These are phyloP conservation scores for Penicillium concentricum DNA, from an alignment of 2,329 filamentous ascomycete species.

Conservation along the genomic window DNA sequence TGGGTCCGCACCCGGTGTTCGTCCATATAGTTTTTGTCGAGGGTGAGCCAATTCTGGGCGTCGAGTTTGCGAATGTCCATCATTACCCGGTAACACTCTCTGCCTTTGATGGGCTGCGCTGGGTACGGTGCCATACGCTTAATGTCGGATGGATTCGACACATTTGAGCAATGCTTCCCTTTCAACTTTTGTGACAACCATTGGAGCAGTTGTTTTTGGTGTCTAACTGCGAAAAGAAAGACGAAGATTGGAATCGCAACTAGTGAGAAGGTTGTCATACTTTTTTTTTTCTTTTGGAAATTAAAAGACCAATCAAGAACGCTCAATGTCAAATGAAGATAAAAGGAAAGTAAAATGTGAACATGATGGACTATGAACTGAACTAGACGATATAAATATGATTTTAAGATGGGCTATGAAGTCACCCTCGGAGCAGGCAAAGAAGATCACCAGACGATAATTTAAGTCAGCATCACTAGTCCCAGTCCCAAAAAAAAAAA, in stretches of 20 bases:
- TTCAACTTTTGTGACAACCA: constrained; percentile 10
- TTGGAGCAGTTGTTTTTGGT: constrained; percentile 20
- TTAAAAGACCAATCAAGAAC: constrained; percentile 1
- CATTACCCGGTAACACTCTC: constrained; percentile 43
- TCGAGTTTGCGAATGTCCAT: constrained; percentile 52
- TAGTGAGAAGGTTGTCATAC: constrained; percentile 35
- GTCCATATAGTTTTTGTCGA: constrained; percentile 48
- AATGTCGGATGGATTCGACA: constrained; percentile 23
- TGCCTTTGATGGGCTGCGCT: constrained; percentile 39
- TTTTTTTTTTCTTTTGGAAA: constrained; percentile 14
- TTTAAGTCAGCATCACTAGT: constrained; percentile 12
- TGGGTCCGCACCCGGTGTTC: constrained; percentile 44
- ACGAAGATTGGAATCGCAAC: constrained; percentile 30
- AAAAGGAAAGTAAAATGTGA: neutral
- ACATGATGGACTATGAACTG: neutral
- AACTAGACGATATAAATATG: constrained; percentile 18
- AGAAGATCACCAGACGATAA: constrained; percentile 22
- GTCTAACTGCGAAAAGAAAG: constrained; percentile 28
- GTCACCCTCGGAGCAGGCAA: constrained; percentile 15
- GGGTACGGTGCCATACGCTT: constrained; percentile 40
- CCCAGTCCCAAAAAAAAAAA: constrained; percentile 10
- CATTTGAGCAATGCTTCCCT: neutral
- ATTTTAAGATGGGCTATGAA: constrained; percentile 9
- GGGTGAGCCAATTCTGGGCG: constrained; percentile 48
- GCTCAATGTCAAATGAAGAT: neutral